phyloP scores from a whole-genome alignment of 1,139 yeast species.

The Arxiozyma heterogenica region DNA sequence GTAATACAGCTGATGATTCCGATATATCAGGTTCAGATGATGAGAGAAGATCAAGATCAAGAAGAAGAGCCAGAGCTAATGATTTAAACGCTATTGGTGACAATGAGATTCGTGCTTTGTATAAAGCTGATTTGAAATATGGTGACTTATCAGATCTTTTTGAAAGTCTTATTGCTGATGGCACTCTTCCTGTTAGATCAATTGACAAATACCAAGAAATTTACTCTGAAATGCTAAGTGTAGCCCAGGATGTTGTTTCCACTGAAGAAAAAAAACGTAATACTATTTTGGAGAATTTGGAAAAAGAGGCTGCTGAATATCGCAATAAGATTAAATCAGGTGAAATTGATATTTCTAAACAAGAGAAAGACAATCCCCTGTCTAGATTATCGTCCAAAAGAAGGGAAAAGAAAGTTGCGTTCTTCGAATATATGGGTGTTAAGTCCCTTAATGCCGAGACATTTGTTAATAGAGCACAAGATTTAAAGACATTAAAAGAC shows the following conservation, averaged over 20 bases:
- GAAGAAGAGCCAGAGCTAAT: conserved; percentile 31
- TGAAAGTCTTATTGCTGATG: conserved; percentile 85
- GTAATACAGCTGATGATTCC: conserved; percentile 21
- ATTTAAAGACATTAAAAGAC: conserved; percentile 56
- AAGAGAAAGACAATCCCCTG: conserved; percentile 34
- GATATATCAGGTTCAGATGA: conserved; percentile 34
- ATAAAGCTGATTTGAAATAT: conserved; percentile 68
- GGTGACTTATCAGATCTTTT: conserved; percentile 79
- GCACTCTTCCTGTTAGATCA: conserved; percentile 69
- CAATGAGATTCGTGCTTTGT: conserved; percentile 78
- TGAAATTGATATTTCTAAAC: conserved; percentile 31
- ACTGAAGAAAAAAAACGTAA: conserved; percentile 59
- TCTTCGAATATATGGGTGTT: conserved; percentile 84
- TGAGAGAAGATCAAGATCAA: conserved; percentile 32
- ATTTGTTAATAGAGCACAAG: conserved; percentile 71
- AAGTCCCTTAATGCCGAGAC: conserved; percentile 88
- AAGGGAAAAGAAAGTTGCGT: conserved; percentile 77
- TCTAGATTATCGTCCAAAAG: conserved; percentile 45
- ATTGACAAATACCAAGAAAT: conserved; percentile 75
- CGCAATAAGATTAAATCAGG: conserved; percentile 38
- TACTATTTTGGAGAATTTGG: conserved; percentile 48
- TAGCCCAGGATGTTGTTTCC: conserved; percentile 53
- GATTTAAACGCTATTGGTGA: conserved; percentile 63
- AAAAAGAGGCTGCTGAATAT: conserved; percentile 52
- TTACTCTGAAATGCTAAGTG: conserved; percentile 57